Percentiles rank a stretch among this genome's conserved stretches.
These are phyloP conservation scores for Mucor sp. DNA, from an alignment of 371 early-diverging fungal species.

Conservation along the genomic window DNA sequence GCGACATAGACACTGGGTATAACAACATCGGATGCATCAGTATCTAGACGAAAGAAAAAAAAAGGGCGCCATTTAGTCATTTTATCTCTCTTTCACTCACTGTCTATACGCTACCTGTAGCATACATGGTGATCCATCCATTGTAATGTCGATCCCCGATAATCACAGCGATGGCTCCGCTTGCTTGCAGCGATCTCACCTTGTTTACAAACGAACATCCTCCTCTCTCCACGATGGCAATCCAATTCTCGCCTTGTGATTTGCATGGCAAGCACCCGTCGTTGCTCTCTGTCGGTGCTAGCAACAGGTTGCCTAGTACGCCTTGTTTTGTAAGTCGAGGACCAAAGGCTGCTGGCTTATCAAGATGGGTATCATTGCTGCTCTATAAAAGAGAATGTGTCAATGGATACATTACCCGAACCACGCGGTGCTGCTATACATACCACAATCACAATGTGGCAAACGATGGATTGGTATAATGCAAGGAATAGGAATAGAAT, in stretches of 20 bases:
- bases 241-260: slow-evolving; percentile 56
- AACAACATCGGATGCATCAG: slow-evolving; percentile 72
- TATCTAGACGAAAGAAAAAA: slow-evolving; percentile 15
- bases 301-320: slow-evolving; percentile 6
- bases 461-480: background rate
- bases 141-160: slow-evolving; percentile 83
- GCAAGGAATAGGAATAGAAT: background rate
- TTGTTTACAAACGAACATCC: slow-evolving; percentile 88
- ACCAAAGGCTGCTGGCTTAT: slow-evolving; percentile 16
- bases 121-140: slow-evolving; percentile 91
- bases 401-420: background rate
- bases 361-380: slow-evolving; percentile 19
- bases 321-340: slow-evolving; percentile 7
- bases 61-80: background rate
- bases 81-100: too few species aligned
- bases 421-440: background rate
- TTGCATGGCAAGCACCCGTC: background rate
- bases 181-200: slow-evolving; percentile 84
- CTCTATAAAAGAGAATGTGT: background rate
- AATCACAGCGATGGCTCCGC: slow-evolving; percentile 86
- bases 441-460: background rate
- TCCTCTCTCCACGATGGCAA: slow-evolving; percentile 86
- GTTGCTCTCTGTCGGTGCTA: background rate
- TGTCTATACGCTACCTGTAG: slow-evolving; percentile 57
- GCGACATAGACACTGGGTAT: slow-evolving; percentile 84